phyloP scores from a whole-genome alignment of 139 green algal genomes.

The Coelastrella sp. region DNA sequence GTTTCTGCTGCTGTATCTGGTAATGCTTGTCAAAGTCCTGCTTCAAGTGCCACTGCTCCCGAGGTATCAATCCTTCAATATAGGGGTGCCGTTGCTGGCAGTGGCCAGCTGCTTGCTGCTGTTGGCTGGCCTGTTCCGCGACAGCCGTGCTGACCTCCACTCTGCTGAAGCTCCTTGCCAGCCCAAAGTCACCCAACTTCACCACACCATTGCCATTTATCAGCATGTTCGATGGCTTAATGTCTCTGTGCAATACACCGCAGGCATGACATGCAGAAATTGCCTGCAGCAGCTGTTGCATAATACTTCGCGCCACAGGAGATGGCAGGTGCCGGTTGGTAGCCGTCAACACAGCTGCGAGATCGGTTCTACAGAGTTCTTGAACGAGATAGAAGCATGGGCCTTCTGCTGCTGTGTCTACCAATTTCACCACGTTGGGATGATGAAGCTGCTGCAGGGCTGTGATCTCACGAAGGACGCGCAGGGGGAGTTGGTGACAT shows the following conservation, averaged over 20 bases:
- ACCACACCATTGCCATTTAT: slow-evolving; percentile 71
- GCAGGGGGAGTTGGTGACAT: not conserved
- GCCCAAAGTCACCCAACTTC: slow-evolving; percentile 93
- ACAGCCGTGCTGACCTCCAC: not conserved
- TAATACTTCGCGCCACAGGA: not conserved
- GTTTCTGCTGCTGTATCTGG: not conserved
- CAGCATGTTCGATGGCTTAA: slow-evolving; percentile 89
- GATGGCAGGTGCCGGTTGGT: slow-evolving; percentile 53
- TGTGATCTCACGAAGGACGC: slow-evolving; percentile 82
- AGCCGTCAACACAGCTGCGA: slow-evolving; percentile 87
- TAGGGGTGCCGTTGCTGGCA: not conserved
- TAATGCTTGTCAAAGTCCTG: not conserved
- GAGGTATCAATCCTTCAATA: not conserved
- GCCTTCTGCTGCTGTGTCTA: slow-evolving; percentile 80
- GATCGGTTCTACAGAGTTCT: slow-evolving; percentile 83
- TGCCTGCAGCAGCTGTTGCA: slow-evolving; percentile 44
- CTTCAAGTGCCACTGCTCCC: not conserved
- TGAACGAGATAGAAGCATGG: slow-evolving; percentile 70
- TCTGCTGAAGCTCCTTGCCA: slow-evolving; percentile 62
- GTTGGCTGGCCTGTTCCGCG: not conserved
- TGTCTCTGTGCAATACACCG: slow-evolving; percentile 43
- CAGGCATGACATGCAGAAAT: slow-evolving; percentile 30
- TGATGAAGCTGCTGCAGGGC: slow-evolving; percentile 85
- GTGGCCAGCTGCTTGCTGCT: not conserved
- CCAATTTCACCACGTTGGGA: slow-evolving; percentile 79